These are phyloP conservation scores for Halophytophthora polymorphica DNA, from an alignment of 352 stramenopile genomes.

Conservation along the genomic window DNA sequence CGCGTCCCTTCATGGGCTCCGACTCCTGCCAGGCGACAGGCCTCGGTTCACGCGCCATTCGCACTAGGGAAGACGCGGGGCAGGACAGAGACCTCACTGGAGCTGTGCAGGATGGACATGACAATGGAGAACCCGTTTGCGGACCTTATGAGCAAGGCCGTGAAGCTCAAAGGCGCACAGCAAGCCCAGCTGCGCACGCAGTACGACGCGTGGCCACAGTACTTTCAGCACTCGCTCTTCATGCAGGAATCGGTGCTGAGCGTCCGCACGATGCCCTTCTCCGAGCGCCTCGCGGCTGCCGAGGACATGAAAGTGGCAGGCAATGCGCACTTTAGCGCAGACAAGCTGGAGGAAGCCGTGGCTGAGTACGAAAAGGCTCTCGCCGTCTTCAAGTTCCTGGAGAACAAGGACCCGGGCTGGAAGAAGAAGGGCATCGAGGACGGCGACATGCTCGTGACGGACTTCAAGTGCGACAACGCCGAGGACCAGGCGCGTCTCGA, in stretches of 20 bases:
- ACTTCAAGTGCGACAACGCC: slow-evolving; percentile 48
- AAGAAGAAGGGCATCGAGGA: slow-evolving; percentile 88
- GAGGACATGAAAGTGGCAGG: slow-evolving; percentile 66
- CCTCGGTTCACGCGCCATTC: neutral
- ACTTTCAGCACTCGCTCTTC: slow-evolving; percentile 87
- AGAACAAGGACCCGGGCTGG: slow-evolving; percentile 78
- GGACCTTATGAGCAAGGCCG: slow-evolving; percentile 82
- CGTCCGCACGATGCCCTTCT: slow-evolving; percentile 40
- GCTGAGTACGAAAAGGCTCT: slow-evolving; percentile 84
- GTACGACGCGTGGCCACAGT: slow-evolving; percentile 79
- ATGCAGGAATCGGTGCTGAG: slow-evolving; percentile 74
- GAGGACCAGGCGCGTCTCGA: slow-evolving; percentile 45
- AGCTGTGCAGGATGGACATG: slow-evolving; percentile 44
- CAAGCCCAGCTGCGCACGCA: slow-evolving; percentile 71
- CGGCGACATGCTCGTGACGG: slow-evolving; percentile 55
- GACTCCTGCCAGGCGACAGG: neutral
- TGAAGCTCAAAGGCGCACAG: slow-evolving; percentile 82
- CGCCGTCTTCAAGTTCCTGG: slow-evolving; percentile 77
- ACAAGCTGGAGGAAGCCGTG: slow-evolving; percentile 62
- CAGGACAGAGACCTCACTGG: neutral
- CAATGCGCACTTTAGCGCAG: slow-evolving; percentile 53
- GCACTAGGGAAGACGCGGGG: neutral
- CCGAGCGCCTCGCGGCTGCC: slow-evolving; percentile 50
- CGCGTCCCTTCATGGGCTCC: slow-evolving; percentile 16
- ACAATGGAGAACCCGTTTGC: slow-evolving; percentile 71